Conservation (phyloP, 2,329 filamentous ascomycete species). For the Ophiostoma tasmaniense region DNA sequence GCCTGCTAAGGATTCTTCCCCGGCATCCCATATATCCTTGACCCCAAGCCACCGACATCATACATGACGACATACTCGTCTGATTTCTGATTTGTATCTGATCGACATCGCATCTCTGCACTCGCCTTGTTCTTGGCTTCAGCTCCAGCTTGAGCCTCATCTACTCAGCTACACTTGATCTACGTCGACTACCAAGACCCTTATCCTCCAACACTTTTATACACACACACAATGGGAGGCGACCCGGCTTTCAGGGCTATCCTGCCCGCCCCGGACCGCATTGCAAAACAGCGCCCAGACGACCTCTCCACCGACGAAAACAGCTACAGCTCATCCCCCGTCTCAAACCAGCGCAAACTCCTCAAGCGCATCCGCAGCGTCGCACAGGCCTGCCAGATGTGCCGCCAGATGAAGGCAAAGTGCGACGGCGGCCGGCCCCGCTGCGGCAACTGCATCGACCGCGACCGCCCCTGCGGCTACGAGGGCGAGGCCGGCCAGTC, state of each 20-base stretch:
- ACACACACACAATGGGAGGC: conserved; percentile 3
- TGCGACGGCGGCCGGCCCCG: conserved; percentile 28
- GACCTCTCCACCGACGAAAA: conserved; percentile 11
- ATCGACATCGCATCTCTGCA: neutral
- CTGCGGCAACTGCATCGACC: conserved; percentile 26
- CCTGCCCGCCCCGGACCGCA: conserved; percentile 16
- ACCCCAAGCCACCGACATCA: neutral
- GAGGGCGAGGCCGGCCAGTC: conserved; percentile 28
- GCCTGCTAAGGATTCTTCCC: neutral
- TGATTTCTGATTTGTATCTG: neutral
- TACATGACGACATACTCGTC: neutral
- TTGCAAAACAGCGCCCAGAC: neutral
- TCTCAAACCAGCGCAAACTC: conserved; percentile 10
- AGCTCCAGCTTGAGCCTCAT: neutral
- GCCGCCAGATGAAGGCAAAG: conserved; percentile 26
- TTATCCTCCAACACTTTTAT: neutral
- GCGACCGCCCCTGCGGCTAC: conserved; percentile 26
- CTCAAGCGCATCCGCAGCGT: conserved; percentile 21
- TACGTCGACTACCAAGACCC: neutral
- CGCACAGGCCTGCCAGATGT: conserved; percentile 26
- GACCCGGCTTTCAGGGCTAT: conserved; percentile 17
- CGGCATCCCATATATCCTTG: neutral
- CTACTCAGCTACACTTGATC: neutral
- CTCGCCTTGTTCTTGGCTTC: neutral
- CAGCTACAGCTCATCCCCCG: neutral